Base-by-base conservation (phyloP, 306 rosid species). In the Casuarina cunninghamiana region DNA sequence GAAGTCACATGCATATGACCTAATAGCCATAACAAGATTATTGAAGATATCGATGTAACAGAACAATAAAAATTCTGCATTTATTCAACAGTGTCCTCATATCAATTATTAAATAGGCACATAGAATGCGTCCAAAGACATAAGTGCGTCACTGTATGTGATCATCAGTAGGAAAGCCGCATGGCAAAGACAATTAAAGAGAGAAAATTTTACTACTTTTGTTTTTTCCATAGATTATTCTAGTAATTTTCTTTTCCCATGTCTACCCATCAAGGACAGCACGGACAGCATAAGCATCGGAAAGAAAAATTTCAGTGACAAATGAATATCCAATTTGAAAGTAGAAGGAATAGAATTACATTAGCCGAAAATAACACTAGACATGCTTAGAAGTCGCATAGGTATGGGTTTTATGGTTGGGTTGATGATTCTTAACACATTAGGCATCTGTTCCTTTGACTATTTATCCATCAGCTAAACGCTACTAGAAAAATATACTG, bases 391-490 rank as follows among this genome's bases (percentile, higher is more conserved):
- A n/a, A 68, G 41, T 65, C 10, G 9, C 17, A 11, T 13, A 15
- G 53, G 2, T 72, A 50, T 10, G 32, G 54, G 4, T 21, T 72
- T 71, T 38, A 53, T 32, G 35, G 41, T 10, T 50, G 44, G 62
- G 17, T 46, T 69, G 53, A 62, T 51, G 42, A 69, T 67, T 45
- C 53, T 16, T 62, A 70, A 75, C 38, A 57, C 15, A 51, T 32
- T 32, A 13, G 19, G 13, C 58, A 53, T 17, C 13, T 26, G 17
- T 17, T 19, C 1, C 19, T 72, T 74, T 77, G 26, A 79, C 76
- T 35, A 50, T 63, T 7, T 78, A 78, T 70, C 61, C 55, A 60
- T 71, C 15, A 69, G 55, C 38, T 62, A 53, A 81, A 81, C 55
- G 55, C 46, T 55, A 73, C 53, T 66, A 49, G 43, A 53, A 53